Evolutionary conservation across 2,329 filamentous ascomycete species (phyloP).

Genomic region (Colletotrichum agaves): DNA sequence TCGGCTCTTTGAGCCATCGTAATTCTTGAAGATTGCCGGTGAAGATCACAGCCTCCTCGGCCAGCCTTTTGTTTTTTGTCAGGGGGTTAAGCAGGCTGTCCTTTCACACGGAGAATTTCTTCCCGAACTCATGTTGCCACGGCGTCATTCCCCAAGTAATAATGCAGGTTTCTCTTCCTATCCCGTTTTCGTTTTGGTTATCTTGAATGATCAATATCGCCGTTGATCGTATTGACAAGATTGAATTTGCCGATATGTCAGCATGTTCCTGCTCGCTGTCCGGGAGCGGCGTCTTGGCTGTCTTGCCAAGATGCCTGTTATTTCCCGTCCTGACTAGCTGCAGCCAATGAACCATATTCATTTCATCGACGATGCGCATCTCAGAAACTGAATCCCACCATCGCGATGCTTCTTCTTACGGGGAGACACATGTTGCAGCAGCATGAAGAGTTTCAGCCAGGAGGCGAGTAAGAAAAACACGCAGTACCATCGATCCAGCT

Average conservation of each 20-base stretch:
- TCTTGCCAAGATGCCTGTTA: constrained; percentile 1
- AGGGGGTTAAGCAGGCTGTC: not conserved
- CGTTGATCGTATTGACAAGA: not conserved
- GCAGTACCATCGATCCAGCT: no score
- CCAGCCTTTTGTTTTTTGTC: not conserved
- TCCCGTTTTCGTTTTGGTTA: not conserved
- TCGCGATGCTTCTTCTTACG: not conserved
- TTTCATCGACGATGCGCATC: not conserved
- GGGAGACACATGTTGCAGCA: no score
- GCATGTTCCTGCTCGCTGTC: not conserved
- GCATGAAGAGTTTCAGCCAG: no score
- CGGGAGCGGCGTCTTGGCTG: not conserved
- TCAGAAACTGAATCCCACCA: not conserved
- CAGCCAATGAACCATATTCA: no score
- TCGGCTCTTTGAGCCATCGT: not conserved
- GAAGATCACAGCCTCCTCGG: not conserved
- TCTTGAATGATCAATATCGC: not conserved
- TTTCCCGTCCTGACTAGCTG: not conserved
- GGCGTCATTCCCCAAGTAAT: not conserved
- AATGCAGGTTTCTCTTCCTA: not conserved
- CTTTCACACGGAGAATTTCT: not conserved
- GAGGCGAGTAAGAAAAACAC: no score
- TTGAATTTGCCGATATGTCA: not conserved
- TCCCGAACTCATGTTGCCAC: not conserved
- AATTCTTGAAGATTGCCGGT: no score